Conservation (phyloP, 768 basidiomycete genomes). For the Kwoniella dendrophila region DNA sequence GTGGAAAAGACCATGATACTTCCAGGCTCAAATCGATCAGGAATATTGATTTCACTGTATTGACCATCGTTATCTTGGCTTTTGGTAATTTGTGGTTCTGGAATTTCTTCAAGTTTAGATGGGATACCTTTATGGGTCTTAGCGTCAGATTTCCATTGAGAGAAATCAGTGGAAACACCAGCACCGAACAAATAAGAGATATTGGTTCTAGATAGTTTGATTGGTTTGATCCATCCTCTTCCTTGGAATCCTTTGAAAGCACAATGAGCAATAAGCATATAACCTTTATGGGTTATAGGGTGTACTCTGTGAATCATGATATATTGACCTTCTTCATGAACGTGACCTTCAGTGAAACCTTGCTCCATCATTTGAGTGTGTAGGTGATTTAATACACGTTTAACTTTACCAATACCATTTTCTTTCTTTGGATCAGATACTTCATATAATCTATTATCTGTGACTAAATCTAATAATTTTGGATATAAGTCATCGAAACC, state of each 20-base stretch:
- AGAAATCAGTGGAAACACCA: conserved; percentile 68
- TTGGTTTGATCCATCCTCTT: conserved; percentile 76
- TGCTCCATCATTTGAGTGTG: conserved; percentile 90
- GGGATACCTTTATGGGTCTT: conserved; percentile 71
- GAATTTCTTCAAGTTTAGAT: conserved; percentile 68
- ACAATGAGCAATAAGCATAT: conserved; percentile 86
- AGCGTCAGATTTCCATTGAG: conserved; percentile 62
- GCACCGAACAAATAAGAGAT: conserved; percentile 82
- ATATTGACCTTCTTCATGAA: conserved; percentile 98
- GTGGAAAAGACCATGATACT: conserved; percentile 92
- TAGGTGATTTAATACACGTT: conserved; percentile 77
- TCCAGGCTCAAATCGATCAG: conserved; percentile 91
- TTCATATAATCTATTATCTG: conserved; percentile 78
- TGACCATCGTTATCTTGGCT: conserved; percentile 69
- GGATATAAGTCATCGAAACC: conserved; percentile 98
- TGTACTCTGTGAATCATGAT: conserved; percentile 91
- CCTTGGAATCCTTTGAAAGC: conserved; percentile 82
- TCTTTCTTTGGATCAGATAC: conserved; percentile 57
- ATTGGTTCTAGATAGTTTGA: conserved; percentile 77
- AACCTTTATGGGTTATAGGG: conserved; percentile 85
- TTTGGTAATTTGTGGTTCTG: conserved; percentile 64
- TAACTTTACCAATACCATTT: conserved; percentile 58
- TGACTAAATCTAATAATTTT: conserved; percentile 85
- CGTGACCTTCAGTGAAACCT: conserved; percentile 87
- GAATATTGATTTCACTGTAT: conserved; percentile 77